Conservation (phyloP, 2,329 filamentous ascomycete genomes). For the Celoporthe dispersa region DNA sequence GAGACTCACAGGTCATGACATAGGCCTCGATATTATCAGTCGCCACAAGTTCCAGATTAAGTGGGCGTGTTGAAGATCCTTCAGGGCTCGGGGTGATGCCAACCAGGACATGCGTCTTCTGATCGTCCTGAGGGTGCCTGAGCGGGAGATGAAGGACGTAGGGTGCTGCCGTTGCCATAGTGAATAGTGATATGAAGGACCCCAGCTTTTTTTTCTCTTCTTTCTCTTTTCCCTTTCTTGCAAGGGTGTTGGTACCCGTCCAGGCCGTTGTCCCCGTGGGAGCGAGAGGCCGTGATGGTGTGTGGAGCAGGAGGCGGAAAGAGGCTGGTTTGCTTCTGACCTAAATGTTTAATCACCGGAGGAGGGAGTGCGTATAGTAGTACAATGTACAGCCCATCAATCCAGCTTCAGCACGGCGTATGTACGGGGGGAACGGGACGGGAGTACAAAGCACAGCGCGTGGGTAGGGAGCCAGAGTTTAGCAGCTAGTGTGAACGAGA, state of each 20-base stretch:
- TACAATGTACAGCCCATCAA: too few relatives aligned
- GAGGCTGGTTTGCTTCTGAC: too few relatives aligned
- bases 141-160: slow-evolving; percentile 7
- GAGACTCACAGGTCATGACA: slow-evolving; percentile 24
- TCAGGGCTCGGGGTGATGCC: slow-evolving; percentile 16
- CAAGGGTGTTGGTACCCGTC: background rate
- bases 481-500: background rate
- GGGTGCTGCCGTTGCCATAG: slow-evolving; percentile 3
- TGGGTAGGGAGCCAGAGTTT: background rate
- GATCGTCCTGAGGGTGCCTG: background rate
- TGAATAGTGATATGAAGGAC: background rate
- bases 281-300: background rate
- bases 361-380: too few relatives aligned
- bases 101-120: slow-evolving; percentile 24
- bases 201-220: background rate
- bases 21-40: slow-evolving; percentile 23
- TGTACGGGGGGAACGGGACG: background rate
- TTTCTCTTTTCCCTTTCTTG: background rate
- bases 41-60: slow-evolving; percentile 26
- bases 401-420: too few relatives aligned
- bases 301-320: background rate
- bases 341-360: too few relatives aligned
- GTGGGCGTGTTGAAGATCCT: slow-evolving; percentile 3
- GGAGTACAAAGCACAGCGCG: background rate
- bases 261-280: background rate